These are phyloP conservation scores for Microascus cirrosus DNA, from an alignment of 2,329 filamentous ascomycete genomes.

Conservation along the genomic window DNA sequence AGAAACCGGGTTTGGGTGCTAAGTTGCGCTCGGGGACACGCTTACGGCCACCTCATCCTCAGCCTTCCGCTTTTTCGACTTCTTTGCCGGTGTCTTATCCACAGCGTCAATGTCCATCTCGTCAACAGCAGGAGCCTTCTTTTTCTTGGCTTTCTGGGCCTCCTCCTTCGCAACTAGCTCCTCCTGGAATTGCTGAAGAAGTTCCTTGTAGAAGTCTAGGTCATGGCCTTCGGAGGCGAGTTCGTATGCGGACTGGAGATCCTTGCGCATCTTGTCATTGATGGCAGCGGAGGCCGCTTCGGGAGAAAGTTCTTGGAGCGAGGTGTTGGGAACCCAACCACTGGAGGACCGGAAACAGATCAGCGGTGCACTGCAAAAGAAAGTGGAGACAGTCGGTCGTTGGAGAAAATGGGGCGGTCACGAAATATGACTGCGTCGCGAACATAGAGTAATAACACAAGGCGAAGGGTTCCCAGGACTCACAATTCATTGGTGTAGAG, in stretches of 20 bases:
- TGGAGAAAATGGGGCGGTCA: not conserved
- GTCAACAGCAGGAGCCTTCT: constrained; percentile 25
- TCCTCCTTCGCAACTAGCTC: constrained; percentile 46
- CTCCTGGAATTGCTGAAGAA: constrained; percentile 61
- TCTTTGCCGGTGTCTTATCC: constrained; percentile 19
- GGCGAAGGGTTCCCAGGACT: constrained; percentile 28
- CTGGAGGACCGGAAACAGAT: constrained; percentile 34
- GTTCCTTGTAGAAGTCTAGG: constrained; percentile 71
- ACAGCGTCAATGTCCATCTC: constrained; percentile 4
- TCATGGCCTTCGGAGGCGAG: constrained; percentile 70
- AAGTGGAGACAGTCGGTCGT: not conserved
- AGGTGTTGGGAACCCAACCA: constrained; percentile 82
- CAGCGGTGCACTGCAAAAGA: not conserved
- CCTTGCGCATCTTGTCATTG: constrained; percentile 70
- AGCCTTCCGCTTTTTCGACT: constrained; percentile 71
- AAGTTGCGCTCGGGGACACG: not conserved
- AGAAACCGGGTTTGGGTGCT: not conserved
- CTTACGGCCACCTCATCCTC: constrained; percentile 55
- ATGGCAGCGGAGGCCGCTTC: constrained; percentile 58
- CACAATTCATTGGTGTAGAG: constrained; percentile 94
- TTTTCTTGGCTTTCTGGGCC: constrained; percentile 36
- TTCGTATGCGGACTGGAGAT: constrained; percentile 65
- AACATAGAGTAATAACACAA: not conserved
- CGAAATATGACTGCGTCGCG: not conserved
- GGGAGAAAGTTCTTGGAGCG: constrained; percentile 66